Conservation (phyloP, 2,329 filamentous ascomycete species). For the Ophiostoma perfectum region DNA sequence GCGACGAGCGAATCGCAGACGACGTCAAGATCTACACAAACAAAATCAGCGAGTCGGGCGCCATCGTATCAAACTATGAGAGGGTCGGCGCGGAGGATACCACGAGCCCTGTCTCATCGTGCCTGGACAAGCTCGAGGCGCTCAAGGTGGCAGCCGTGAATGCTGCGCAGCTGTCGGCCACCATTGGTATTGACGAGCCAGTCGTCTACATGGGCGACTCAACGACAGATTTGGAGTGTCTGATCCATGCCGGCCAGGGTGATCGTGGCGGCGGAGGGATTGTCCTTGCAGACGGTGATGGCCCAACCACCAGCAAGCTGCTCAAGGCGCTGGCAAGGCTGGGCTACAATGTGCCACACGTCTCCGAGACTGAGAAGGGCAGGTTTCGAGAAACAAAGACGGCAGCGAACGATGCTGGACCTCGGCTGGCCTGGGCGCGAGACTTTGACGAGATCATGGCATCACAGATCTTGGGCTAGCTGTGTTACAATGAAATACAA, state of each 20-base stretch:
- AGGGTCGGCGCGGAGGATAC: conserved; percentile 13
- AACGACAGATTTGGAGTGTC: conserved; percentile 51
- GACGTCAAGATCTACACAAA: not conserved
- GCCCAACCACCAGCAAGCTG: conserved; percentile 29
- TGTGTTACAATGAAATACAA: not conserved
- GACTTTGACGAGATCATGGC: conserved; percentile 41
- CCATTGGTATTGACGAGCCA: not conserved
- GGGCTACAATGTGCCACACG: conserved; percentile 37
- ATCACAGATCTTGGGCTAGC: conserved; percentile 18
- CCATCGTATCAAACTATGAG: conserved; percentile 38
- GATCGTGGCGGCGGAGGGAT: conserved; percentile 38
- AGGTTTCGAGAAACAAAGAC: conserved; percentile 8
- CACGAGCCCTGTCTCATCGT: conserved; percentile 34
- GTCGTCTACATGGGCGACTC: conserved; percentile 56
- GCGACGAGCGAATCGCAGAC: not conserved
- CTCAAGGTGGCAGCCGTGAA: conserved; percentile 28
- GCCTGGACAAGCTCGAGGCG: conserved; percentile 43
- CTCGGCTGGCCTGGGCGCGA: conserved; percentile 39
- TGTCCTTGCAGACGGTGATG: conserved; percentile 38
- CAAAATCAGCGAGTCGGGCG: conserved; percentile 31
- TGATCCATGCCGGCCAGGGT: conserved; percentile 33
- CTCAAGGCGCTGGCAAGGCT: conserved; percentile 37
- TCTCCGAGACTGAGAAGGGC: conserved; percentile 27
- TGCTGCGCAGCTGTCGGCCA: no score
- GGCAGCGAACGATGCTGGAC: not conserved